Base-by-base conservation (phyloP, 2,329 filamentous ascomycete species). In the Beauveria rudraprayagi region DNA sequence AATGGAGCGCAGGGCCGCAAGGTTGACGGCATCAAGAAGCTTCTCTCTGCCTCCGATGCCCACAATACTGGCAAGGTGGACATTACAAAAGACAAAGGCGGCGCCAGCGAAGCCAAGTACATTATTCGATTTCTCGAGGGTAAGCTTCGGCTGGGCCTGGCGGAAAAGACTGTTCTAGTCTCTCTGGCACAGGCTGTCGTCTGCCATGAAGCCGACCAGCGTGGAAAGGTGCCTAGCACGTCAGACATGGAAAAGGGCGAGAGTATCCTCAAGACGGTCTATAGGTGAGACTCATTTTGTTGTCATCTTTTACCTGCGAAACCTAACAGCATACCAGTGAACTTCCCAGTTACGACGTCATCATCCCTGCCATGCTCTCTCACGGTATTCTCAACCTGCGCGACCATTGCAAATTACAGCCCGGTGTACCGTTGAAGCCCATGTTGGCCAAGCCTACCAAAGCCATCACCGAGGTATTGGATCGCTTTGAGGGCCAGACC, bases 381-480 rank as follows among this genome's bases (percentile, higher is more conserved):
- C 84, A 94, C 68, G 94, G 94, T 19, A 90, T 99, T 64, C 84
- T 88, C 77, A 87, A 92, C 43, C 77, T 99, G 14, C 83, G 85
- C 57, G 88, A 96, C 10, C 85, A 88, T 61, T 97, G 94, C 82
- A 95, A 95, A 73, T 82, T 99, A 50, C 90, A 91, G 66, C 93
- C 94, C 0, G 94, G 94, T 65, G 90, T 99, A 17, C 94, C 94
- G 0, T 80, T 99, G 62, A 99, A 99, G 75, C 94, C 94, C 68
- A 99, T 99, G 94, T 82, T 99, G 77, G 94, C 94, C 22, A 97
- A 97, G 70, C 94, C 94, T 3, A 99, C 94, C 10, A 99, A 99
- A 73, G 92, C 94, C 5, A 97, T 99, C 68, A 96, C 92, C 1
- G 94, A 99, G 75, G 94, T 99, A 0, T 82, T 99, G 11, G 93